Evolutionary conservation across 768 basidiomycete genomes (phyloP).

Genomic region (Holtermanniella nyarrowii): DNA sequence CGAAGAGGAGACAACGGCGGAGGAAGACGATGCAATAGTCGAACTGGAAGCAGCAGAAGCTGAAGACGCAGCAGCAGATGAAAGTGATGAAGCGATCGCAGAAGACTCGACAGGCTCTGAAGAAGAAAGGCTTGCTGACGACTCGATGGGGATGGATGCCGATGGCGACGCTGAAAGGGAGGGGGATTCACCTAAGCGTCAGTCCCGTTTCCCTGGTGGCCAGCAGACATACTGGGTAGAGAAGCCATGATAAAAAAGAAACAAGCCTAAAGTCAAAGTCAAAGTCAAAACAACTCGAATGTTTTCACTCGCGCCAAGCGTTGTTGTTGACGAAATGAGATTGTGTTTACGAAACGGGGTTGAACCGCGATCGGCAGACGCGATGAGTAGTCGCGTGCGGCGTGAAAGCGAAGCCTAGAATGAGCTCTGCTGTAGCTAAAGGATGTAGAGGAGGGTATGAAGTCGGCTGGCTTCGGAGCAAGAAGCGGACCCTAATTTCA

Average conservation of each 20-base stretch:
- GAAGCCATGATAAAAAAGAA: slow-evolving; percentile 1
- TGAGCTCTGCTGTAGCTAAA: background rate
- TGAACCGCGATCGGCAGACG: background rate
- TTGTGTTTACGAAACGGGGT: slow-evolving; percentile 4
- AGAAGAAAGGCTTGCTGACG: slow-evolving; percentile 2
- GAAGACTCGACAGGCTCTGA: slow-evolving; percentile 4
- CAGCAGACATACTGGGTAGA: slow-evolving; percentile 4
- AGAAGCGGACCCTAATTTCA: too few relatives aligned
- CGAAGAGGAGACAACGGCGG: background rate
- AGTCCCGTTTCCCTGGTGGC: too few relatives aligned
- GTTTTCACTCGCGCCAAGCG: too few relatives aligned
- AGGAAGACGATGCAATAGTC: background rate
- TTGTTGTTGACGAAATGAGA: too few relatives aligned
- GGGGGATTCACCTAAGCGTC: slow-evolving; percentile 2
- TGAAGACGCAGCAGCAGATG: slow-evolving; percentile 1
- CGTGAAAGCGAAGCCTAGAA: background rate
- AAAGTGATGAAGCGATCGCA: slow-evolving; percentile 2
- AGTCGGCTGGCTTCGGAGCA: too few relatives aligned
- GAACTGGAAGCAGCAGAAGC: slow-evolving; percentile 1
- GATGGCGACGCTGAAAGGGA: slow-evolving; percentile 6
- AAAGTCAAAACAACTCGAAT: too few relatives aligned
- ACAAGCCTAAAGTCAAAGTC: too few relatives aligned
- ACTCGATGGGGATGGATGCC: slow-evolving; percentile 4
- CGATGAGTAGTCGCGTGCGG: background rate
- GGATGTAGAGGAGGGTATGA: background rate